Base-by-base conservation (phyloP, 2,329 filamentous ascomycete species). In the Botryosphaeria dothidea region DNA sequence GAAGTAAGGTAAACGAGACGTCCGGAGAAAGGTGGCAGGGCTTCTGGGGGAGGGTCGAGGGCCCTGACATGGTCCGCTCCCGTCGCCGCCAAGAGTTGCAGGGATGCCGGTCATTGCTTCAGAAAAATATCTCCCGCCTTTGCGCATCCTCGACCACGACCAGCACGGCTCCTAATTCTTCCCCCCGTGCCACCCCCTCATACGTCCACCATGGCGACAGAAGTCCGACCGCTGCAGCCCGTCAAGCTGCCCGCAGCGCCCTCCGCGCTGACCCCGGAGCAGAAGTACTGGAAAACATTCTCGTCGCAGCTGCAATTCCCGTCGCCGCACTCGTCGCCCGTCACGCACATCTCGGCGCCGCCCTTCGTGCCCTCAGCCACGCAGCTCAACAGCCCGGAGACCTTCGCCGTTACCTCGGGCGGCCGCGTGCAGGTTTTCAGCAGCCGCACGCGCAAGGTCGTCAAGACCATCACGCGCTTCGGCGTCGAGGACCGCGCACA, bases 241-340 rank as follows among this genome's bases (percentile, higher is more conserved):
- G 82, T 96, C 74, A 96, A 92, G 84, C 86, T 96, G 74, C 89
- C 94, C 65, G 86, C 91, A 68, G 92, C 92, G 58, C 93, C 93
- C 65, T 89, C 90, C 45, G 90, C 92, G 62, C 81, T 94, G 54
- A 97, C 94, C 5, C 90, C 93, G 34, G 95, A 99, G 82, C 93
- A 98, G 81, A 87, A 90, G 69, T 98, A 98, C 84, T 99, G 96
- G 96, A 91, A 90, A 75, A 90, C 91, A 13, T 99, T 99, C 83
- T 93, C 92, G 80, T 95, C 93, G 71, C 92, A 93, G 69, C 88
- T 96, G 65, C 88, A 94, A 67, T 89, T 98, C 67, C 92, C 95
- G 51, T 96, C 94, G 68, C 93, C 93, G 69, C 92, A 95, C 69
- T 92, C 92, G 75, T 93, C 91, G 76, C 91, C 92, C 51, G 88